Evolutionary conservation across 169 alveolate species (phyloP).

Genomic region (Eimeria sp.): DNA sequence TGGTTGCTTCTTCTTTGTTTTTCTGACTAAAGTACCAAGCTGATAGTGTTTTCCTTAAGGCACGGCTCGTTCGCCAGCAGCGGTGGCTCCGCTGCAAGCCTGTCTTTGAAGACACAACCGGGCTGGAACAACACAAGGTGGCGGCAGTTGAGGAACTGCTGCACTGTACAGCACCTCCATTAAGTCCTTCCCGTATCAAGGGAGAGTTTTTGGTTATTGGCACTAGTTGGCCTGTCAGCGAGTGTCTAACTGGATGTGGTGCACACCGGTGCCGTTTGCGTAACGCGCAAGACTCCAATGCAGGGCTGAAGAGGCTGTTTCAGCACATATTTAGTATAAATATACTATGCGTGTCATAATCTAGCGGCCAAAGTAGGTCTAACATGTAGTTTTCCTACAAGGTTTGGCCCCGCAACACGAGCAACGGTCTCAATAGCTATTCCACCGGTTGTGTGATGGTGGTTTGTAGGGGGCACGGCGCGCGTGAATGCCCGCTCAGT

Average conservation of each 20-base stretch:
- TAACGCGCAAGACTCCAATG: too few species aligned
- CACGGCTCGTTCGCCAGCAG: background rate
- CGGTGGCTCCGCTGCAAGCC: background rate
- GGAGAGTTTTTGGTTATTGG: background rate
- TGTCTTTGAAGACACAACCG: background rate
- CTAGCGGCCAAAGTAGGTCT: background rate
- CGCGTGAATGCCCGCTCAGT: background rate
- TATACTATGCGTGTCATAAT: background rate
- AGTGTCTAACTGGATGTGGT: background rate
- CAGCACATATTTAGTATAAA: background rate
- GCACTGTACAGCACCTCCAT: background rate
- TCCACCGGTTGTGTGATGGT: too few species aligned
- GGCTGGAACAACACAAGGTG: background rate
- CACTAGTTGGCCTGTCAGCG: background rate
- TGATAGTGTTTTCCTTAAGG: background rate
- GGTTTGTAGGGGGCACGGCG: background rate
- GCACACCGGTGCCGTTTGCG: background rate
- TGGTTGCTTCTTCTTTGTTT: too few species aligned
- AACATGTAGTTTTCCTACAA: background rate
- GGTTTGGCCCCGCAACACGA: too few species aligned
- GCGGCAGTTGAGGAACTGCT: background rate
- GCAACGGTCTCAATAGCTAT: too few species aligned
- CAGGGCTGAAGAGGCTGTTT: too few species aligned
- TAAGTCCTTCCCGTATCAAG: background rate
- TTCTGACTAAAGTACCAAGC: background rate